Evolutionary conservation across 2,329 filamentous ascomycete species (phyloP), one percentile per base, ranked within the genome.

Genomic region (Cercospora sp.): DNA sequence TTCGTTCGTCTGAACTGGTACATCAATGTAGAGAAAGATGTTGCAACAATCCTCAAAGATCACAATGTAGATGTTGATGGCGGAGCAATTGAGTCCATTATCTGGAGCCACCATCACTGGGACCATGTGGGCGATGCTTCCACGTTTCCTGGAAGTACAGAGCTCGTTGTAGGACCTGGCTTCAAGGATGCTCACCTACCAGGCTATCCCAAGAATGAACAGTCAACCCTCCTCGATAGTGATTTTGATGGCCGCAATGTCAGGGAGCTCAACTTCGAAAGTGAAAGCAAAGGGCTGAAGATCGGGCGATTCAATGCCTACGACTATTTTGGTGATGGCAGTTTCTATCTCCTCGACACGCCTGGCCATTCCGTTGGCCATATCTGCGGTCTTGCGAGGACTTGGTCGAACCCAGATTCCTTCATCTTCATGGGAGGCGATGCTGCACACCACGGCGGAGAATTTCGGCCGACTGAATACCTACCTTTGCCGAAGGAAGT

Each of bases 261-360:
- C 1, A 70, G 72, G 4, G 79, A 81, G 65, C 72, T 81, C 8
- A 64, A 72, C 48, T 78, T 82, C 39, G 67, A 75, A n/a, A 76
- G 78, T 48, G 72, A 77, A 51, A 69, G 74, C 26, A 70, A 71
- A n/a, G 74, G 70, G 5, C 65, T 82, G 3, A 79, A 80, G 67
- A 81, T 85, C 20, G 83, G 82, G 1, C 73, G 79, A 8, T 85
- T 85, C 72, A 72, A 78, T 33, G 83, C 84, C 1, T 76, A 79
- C 28, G 86, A 88, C 72, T 87, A 82, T 72, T 88, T 87, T 65
- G 81, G 82, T 3, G 86, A 88, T 72, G 86, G 85, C 0, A 82
- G 78, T 23, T 86, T 89, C 70, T 87, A 87, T 72, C 78, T 88
- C 1, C 78, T 88, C 30, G 78, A 85, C 69, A 81, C 82, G 3